Evolutionary conservation across 306 rosid genomes (phyloP).

Genomic region (Ochetophila trinervis): DNA sequence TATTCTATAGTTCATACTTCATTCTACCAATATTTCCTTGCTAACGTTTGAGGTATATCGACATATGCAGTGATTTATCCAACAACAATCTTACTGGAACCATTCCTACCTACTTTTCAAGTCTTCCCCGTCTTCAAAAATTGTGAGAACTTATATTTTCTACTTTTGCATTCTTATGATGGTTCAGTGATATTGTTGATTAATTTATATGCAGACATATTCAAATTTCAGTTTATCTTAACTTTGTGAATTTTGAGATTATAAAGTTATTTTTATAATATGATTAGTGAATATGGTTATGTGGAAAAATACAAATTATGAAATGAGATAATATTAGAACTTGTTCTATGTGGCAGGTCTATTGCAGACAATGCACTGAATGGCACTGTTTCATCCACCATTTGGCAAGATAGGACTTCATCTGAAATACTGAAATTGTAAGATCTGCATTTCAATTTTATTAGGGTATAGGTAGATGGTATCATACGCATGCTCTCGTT

Average conservation of each 20-base stretch:
- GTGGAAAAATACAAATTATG: slow-evolving; percentile 18
- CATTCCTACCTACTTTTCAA: slow-evolving; percentile 60
- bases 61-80: slow-evolving; percentile 59
- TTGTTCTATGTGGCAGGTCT: slow-evolving; percentile 60
- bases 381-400: slow-evolving; percentile 59
- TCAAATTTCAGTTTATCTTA: slow-evolving; percentile 1
- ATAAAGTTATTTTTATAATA: slow-evolving; percentile 3
- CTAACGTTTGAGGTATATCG: not conserved
- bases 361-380: slow-evolving; percentile 67
- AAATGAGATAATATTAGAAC: slow-evolving; percentile 5
- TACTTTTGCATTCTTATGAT: slow-evolving; percentile 3
- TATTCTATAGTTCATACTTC: not conserved
- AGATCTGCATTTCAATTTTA: slow-evolving; percentile 33
- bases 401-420: slow-evolving; percentile 59
- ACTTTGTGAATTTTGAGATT: not conserved
- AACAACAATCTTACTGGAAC: slow-evolving; percentile 67
- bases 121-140: slow-evolving; percentile 59
- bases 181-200: not conserved
- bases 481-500: not conserved
- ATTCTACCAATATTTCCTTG: not conserved
- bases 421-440: slow-evolving; percentile 51
- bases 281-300: not conserved
- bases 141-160: slow-evolving; percentile 49
- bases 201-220: not conserved
- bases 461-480: slow-evolving; percentile 10